These are phyloP conservation scores for Cercospora sesami DNA, from an alignment of 2,329 filamentous ascomycete species.

Conservation along the genomic window DNA sequence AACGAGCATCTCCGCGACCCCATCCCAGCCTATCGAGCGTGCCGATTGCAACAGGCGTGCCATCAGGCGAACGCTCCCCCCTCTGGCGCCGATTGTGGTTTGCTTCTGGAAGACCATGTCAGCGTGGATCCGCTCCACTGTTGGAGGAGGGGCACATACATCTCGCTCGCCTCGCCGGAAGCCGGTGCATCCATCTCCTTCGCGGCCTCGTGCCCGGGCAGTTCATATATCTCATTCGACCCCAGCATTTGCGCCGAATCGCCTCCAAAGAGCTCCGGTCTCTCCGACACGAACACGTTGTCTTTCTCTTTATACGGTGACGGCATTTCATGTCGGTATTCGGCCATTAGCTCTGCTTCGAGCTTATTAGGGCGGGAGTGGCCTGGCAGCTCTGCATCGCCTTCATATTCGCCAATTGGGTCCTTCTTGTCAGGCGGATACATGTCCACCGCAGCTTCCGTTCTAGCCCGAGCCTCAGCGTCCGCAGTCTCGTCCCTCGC, in stretches of 20 bases:
- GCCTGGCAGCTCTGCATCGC: not conserved
- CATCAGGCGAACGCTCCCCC: not conserved
- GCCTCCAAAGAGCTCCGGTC: not conserved
- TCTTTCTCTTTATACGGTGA: not conserved
- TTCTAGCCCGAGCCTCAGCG: not conserved
- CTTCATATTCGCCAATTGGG: not conserved
- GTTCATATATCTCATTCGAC: constrained; percentile 3
- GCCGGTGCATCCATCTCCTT: constrained; percentile 5
- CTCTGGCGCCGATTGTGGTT: not conserved
- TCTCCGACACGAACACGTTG: not conserved
- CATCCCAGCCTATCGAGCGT: not conserved
- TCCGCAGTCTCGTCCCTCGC: not conserved
- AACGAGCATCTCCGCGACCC: not conserved
- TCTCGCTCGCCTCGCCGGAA: not conserved
- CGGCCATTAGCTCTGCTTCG: constrained; percentile 1
- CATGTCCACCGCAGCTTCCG: constrained; percentile 2
- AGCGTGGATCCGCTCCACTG: not conserved
- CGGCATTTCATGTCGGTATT: not conserved
- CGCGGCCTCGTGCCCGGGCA: not conserved
- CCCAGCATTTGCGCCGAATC: not conserved
- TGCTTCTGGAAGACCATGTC: not conserved
- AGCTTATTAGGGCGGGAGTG: not conserved
- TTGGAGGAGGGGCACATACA: not conserved
- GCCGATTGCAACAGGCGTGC: not conserved
- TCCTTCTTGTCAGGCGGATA: not conserved